Evolutionary conservation across 2,329 filamentous ascomycete species (phyloP), one percentile per base, ranked within the genome.

Genomic region (Ophiostoma novo-ulmi): DNA sequence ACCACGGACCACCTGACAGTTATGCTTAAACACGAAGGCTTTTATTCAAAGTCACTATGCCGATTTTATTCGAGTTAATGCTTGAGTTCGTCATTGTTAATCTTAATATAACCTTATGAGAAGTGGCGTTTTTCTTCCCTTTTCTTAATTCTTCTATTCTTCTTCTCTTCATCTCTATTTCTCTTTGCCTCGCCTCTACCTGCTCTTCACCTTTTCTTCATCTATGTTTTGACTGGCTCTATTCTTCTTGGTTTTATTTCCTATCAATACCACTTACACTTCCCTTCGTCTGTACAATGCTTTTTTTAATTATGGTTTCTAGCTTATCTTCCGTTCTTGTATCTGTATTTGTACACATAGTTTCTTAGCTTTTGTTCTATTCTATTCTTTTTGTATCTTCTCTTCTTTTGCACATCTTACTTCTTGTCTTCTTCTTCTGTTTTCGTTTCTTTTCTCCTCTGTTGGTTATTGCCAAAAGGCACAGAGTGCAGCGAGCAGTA

Each of bases 331-430:
- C 5, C 22, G 22, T 22, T 58, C 52, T 48, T 48, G 11, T 58
- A 58, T 26, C 52, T 58, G 17, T 58, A 58, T 58, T 22, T 58
- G 52, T 58, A 58, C 11, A 58, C 52, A 58, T 58, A 58, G 22
- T 58, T 58, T 58, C 52, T 22, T 48, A 17, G n/a, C 52, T 58
- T 58, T 22, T 58, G 2, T 44, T 44, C 39, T 44, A 26, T 61
- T 39, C 14, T 22, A 10, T 48, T 65, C 17, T 58, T 5, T 17
- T 55, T 26, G 22, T 20, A n/a, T 52, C 48, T 52, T 52, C 48
- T 52, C 6, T 52, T 52, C 48, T 52, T 52, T 22, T 52, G 17
- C 48, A n/a, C 48, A n/a, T 22, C 26, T 61, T 61, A 5, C 26
- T 31, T 38, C 22, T 64, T 5, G 17, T 38, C 17, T 64, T 39